phyloP scores from a whole-genome alignment of 257 asterid genomes.

The Cinchona pubescens region DNA sequence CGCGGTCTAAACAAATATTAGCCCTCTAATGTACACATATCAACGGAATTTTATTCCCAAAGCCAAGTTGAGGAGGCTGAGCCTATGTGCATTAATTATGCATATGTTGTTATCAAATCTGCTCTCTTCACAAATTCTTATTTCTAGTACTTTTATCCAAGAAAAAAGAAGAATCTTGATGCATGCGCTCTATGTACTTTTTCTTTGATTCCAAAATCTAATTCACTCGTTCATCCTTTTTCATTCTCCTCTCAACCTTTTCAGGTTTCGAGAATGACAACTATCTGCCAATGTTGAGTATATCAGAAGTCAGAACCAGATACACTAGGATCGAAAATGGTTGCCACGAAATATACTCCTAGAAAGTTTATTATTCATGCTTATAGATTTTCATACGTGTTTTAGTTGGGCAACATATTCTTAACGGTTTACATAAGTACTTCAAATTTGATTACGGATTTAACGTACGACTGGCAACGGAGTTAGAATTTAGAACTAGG shows the following conservation, averaged over 20 bases:
- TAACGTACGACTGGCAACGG: too few species aligned
- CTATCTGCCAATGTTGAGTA: neutral
- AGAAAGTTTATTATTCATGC: neutral
- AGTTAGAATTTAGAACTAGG: too few species aligned
- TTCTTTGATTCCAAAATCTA: neutral
- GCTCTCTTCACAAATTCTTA: neutral
- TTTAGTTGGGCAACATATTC: too few species aligned
- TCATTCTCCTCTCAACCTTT: neutral
- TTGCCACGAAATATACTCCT: neutral
- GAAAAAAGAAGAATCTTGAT: neutral
- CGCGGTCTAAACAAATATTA: too few species aligned
- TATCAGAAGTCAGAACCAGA: neutral
- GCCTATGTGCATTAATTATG: neutral
- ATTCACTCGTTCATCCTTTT: neutral
- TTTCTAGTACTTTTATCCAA: neutral
- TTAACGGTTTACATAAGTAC: too few species aligned
- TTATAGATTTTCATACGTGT: too few species aligned
- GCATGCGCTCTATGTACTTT: slow-evolving; percentile 4
- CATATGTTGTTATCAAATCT: neutral
- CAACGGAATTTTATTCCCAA: slow-evolving; percentile 1
- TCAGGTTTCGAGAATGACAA: slow-evolving; percentile 14
- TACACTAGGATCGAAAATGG: neutral
- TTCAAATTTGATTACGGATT: too few species aligned
- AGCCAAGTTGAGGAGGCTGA: neutral
- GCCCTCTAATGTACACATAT: neutral